A percentile compares a stretch with the other conserved stretches of the same genome.
These are phyloP conservation scores for Paraphoma sp. DNA, from an alignment of 2,329 filamentous ascomycete species.

Conservation along the genomic window DNA sequence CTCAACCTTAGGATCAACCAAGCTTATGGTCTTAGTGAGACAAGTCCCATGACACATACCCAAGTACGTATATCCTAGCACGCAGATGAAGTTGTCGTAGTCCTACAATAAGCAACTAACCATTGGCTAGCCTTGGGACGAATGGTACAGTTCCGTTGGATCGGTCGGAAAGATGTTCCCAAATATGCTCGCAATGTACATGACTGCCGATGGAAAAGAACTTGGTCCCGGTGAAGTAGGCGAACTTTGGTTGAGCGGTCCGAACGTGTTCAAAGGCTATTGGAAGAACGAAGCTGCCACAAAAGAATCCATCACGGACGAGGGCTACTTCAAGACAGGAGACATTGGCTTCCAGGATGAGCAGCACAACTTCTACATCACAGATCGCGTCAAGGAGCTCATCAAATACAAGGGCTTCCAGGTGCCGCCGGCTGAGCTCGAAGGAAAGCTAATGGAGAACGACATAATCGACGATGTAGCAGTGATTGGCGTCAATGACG, in stretches of 20 bases:
- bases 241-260: constrained; percentile 72
- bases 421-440: constrained; percentile 37
- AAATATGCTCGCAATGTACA: constrained; percentile 81
- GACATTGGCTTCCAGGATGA: constrained; percentile 36
- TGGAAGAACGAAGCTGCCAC: constrained; percentile 75
- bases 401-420: constrained; percentile 44
- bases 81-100: no score
- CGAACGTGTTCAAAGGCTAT: constrained; percentile 81
- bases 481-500: constrained; percentile 35
- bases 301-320: constrained; percentile 69
- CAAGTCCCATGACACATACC: constrained; percentile 31
- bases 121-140: constrained; percentile 24
- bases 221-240: constrained; percentile 65
- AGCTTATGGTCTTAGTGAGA: constrained; percentile 34
- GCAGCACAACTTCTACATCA: constrained; percentile 38
- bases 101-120: not conserved
- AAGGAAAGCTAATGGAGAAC: constrained; percentile 34
- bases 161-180: constrained; percentile 72
- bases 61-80: constrained; percentile 15
- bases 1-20: constrained; percentile 57
- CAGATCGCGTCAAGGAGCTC: constrained; percentile 39
- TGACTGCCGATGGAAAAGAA: constrained; percentile 64
- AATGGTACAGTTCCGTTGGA: constrained; percentile 59
- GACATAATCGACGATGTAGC: constrained; percentile 33
- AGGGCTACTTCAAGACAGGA: constrained; percentile 63